These are phyloP conservation scores for Telopea speciosissima DNA, from an alignment of 177 flowering plant genomes.

Conservation along the genomic window DNA sequence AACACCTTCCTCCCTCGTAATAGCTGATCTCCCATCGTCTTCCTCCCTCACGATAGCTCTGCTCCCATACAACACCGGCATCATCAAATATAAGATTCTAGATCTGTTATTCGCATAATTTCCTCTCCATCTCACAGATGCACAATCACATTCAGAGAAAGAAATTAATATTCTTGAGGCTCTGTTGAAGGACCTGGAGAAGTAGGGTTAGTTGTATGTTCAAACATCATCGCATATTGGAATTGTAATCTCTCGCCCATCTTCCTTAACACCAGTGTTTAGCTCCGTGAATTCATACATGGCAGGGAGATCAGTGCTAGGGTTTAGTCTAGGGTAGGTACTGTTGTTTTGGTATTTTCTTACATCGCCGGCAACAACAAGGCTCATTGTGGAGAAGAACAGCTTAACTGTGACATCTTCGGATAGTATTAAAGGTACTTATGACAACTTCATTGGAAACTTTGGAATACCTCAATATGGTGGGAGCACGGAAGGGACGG, in stretches of 20 bases:
- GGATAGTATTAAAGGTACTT: slow-evolving; percentile 65
- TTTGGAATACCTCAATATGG: slow-evolving; percentile 95
- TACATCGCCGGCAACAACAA: slow-evolving; percentile 21
- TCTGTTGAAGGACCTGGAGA: neutral
- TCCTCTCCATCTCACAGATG: no score
- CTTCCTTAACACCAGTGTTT: neutral
- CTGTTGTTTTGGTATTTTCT: slow-evolving; percentile 23
- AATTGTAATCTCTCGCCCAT: neutral
- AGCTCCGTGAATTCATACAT: neutral
- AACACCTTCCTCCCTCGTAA: no score
- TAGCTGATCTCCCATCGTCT: no score
- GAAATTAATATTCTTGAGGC: no score
- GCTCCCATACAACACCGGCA: no score
- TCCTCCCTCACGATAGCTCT: no score
- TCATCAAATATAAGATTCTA: no score
- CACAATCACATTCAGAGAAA: no score
- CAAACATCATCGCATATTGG: neutral
- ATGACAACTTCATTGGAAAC: slow-evolving; percentile 90
- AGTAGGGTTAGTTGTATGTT: neutral
- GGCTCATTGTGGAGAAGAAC: slow-evolving; percentile 92
- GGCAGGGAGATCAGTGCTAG: slow-evolving; percentile 11
- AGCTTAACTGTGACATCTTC: slow-evolving; percentile 82
- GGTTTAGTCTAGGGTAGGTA: slow-evolving; percentile 17
- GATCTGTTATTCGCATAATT: no score
- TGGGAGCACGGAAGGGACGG: slow-evolving; percentile 85